These are phyloP conservation scores for Penstemon barbatus DNA, from an alignment of 257 asterid genomes.

Conservation along the genomic window DNA sequence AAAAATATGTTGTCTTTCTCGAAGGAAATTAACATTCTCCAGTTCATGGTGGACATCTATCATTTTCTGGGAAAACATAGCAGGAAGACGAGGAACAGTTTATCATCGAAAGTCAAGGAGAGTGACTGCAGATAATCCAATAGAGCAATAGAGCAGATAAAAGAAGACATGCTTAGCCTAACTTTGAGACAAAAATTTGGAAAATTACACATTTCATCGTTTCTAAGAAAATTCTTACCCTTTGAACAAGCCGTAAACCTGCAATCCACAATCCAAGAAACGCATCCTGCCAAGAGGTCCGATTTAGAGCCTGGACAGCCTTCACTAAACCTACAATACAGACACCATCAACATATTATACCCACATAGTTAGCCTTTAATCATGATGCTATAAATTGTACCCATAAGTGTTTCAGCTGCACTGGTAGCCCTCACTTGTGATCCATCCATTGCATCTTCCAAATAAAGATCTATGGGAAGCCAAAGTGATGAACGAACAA, in stretches of 20 bases:
- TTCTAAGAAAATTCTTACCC: slow-evolving; percentile 55
- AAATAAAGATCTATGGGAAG: slow-evolving; percentile 88
- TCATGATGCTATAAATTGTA: slow-evolving; percentile 21
- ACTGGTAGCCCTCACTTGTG: slow-evolving; percentile 74
- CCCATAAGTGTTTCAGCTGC: slow-evolving; percentile 87
- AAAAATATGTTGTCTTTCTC: neutral
- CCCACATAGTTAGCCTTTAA: slow-evolving; percentile 22
- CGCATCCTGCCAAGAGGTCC: slow-evolving; percentile 85
- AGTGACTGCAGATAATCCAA: no score
- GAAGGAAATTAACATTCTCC: no score
- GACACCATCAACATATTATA: slow-evolving; percentile 25
- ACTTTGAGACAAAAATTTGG: slow-evolving; percentile 12
- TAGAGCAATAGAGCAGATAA: neutral
- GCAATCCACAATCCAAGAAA: slow-evolving; percentile 96
- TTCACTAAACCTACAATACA: slow-evolving; percentile 75
- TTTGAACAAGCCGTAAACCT: slow-evolving; percentile 87
- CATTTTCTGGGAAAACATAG: no score
- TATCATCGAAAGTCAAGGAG: no score
- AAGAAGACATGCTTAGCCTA: slow-evolving; percentile 7
- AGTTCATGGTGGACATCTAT: no score
- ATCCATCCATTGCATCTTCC: slow-evolving; percentile 87
- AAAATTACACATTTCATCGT: slow-evolving; percentile 11
- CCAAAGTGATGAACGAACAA: slow-evolving; percentile 76
- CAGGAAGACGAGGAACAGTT: no score
- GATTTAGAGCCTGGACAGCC: slow-evolving; percentile 85